phyloP scores from a whole-genome alignment of 2,329 filamentous ascomycete species.

The Knufia petricola region DNA sequence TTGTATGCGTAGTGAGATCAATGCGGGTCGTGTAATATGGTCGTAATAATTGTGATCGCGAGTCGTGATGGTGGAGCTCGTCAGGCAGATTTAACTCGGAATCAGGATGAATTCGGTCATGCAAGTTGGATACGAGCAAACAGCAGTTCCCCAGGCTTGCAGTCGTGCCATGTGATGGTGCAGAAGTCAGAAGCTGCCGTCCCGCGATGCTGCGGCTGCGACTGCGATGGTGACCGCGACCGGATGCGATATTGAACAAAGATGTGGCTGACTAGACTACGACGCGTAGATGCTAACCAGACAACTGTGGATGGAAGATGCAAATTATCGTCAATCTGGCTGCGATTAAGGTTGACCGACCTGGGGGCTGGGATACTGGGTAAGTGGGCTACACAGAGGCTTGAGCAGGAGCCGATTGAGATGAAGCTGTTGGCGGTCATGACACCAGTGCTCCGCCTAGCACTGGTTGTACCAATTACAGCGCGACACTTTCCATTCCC shows the following conservation, averaged over 20 bases:
- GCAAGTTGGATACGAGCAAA: background rate
- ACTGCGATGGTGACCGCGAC: background rate
- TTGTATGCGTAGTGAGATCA: background rate
- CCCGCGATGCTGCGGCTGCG: background rate
- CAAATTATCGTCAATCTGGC: background rate
- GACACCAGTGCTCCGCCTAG: background rate
- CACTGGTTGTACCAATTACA: background rate
- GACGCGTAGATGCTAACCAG: too few relatives aligned
- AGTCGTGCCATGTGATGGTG: background rate
- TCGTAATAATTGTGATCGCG: background rate
- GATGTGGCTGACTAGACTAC: background rate
- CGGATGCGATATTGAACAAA: conserved; percentile 1
- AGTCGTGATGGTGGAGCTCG: conserved; percentile 3
- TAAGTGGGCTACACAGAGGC: too few relatives aligned
- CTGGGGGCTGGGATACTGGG: background rate
- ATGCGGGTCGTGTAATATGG: background rate
- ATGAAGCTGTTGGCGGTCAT: too few relatives aligned
- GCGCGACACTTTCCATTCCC: too few relatives aligned
- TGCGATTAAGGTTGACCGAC: conserved; percentile 2
- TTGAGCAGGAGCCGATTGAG: background rate
- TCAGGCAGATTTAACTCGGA: background rate
- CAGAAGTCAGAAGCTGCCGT: background rate
- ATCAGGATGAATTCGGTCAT: conserved; percentile 3
- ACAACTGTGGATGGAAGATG: too few relatives aligned
- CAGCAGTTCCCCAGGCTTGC: background rate